Evolutionary conservation across 2,329 filamentous ascomycete genomes (phyloP).

Genomic region (Tolypocladium amazonense): DNA sequence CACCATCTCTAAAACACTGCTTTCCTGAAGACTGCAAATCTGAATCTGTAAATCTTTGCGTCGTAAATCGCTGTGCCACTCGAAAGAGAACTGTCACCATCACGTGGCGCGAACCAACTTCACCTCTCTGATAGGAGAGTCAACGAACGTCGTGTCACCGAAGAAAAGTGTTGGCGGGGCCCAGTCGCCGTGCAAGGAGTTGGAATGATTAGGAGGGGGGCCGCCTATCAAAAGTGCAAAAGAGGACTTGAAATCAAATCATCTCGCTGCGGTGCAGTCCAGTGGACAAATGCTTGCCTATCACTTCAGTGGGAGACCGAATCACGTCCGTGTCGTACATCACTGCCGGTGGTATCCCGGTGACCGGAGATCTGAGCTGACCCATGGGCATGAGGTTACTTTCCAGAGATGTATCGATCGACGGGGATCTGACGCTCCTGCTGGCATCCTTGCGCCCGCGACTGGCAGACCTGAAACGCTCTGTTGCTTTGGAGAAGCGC

Average conservation of each 20-base stretch:
- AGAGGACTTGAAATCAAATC: slow-evolving; percentile 26
- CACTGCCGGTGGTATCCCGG: slow-evolving; percentile 19
- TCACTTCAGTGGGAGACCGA: slow-evolving; percentile 20
- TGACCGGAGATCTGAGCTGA: slow-evolving; percentile 18
- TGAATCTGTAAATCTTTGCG: background rate
- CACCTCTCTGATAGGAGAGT: background rate
- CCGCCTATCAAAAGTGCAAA: background rate
- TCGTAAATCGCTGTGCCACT: background rate
- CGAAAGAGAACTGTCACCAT: background rate
- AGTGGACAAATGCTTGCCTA: slow-evolving; percentile 32
- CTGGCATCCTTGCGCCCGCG: slow-evolving; percentile 36
- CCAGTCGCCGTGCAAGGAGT: background rate
- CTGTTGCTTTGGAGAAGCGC: slow-evolving; percentile 46
- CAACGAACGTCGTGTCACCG: background rate
- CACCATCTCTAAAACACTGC: background rate
- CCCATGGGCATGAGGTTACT: slow-evolving; percentile 20
- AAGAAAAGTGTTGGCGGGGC: too few relatives aligned
- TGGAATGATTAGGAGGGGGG: background rate
- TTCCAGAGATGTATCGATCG: slow-evolving; percentile 28
- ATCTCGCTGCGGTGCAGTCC: slow-evolving; percentile 45
- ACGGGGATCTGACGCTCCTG: slow-evolving; percentile 13
- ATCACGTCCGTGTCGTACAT: slow-evolving; percentile 26
- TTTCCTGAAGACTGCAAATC: too few relatives aligned
- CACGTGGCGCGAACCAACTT: background rate
- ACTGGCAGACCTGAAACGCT: slow-evolving; percentile 50